Evolutionary conservation across 345 rosid genomes (phyloP).

Genomic region (Salix viminalis): DNA sequence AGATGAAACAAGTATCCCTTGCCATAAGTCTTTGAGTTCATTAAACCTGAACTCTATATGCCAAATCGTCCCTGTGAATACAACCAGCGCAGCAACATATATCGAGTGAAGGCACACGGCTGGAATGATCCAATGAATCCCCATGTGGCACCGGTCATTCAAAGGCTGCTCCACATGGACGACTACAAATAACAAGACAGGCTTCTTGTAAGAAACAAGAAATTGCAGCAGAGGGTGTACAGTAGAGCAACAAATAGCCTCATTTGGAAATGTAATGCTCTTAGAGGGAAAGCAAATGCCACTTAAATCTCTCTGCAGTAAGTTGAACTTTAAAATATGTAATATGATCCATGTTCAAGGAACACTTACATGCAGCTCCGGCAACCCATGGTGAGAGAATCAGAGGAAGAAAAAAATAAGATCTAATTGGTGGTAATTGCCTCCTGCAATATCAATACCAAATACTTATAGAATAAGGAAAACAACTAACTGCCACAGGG

Average conservation of each 20-base stretch:
- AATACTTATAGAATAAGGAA: slow-evolving; percentile 4
- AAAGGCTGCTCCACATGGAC: slow-evolving; percentile 58
- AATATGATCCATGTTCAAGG: slow-evolving; percentile 4
- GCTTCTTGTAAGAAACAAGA: slow-evolving; percentile 21
- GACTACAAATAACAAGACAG: slow-evolving; percentile 39
- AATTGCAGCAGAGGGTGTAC: neutral
- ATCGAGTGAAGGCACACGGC: slow-evolving; percentile 49
- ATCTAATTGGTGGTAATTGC: slow-evolving; percentile 68
- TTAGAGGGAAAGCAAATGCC: neutral
- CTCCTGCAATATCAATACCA: slow-evolving; percentile 55
- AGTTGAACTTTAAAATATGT: neutral
- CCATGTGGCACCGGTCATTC: slow-evolving; percentile 57
- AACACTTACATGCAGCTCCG: slow-evolving; percentile 60
- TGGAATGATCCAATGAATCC: slow-evolving; percentile 49
- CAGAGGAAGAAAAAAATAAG: slow-evolving; percentile 68
- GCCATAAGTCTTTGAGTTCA: slow-evolving; percentile 84
- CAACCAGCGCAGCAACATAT: slow-evolving; percentile 55
- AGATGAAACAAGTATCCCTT: slow-evolving; percentile 68
- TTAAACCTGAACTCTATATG: slow-evolving; percentile 85
- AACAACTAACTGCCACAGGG: neutral
- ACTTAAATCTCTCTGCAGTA: slow-evolving; percentile 4
- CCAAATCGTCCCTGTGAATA: slow-evolving; percentile 54
- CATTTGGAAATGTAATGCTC: neutral
- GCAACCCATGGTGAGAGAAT: slow-evolving; percentile 71
- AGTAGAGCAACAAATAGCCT: neutral